Percentiles rank a stretch among this genome's conserved stretches.
phyloP scores from a whole-genome alignment of 2,329 filamentous ascomycete species.

The Scopulariopsis brevicaulis region DNA sequence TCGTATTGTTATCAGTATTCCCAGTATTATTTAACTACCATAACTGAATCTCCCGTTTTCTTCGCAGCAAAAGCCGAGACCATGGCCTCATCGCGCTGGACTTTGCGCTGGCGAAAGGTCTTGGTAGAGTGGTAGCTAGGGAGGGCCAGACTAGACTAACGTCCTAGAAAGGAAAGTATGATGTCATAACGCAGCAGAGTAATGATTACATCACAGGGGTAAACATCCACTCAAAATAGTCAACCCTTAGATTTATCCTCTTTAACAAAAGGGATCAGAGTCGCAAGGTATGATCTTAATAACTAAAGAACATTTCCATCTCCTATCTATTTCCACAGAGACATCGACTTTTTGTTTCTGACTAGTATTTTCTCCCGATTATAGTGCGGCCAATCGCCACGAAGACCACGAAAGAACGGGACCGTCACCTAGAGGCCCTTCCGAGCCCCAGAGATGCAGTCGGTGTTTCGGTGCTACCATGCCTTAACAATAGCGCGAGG shows the following conservation, averaged over 20 bases:
- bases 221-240: not conserved
- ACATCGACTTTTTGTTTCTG: not conserved
- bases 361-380: not conserved
- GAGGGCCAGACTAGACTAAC: too few species aligned
- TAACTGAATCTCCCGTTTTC: too few species aligned
- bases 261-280: not conserved
- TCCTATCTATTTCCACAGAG: not conserved
- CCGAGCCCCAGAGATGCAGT: not conserved
- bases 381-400: not conserved
- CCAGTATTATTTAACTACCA: too few species aligned
- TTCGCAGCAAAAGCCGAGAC: too few species aligned
- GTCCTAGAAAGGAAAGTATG: slow-evolving; percentile 20
- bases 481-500: not conserved
- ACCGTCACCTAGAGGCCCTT: not conserved
- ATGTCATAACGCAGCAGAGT: not conserved
- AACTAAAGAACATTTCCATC: not conserved
- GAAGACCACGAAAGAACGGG: not conserved
- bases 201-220: not conserved
- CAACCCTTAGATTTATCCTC: not conserved
- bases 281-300: not conserved
- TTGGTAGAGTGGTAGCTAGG: too few species aligned
- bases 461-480: not conserved
- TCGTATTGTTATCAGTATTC: too few species aligned
- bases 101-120: too few species aligned
- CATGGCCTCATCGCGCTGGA: too few species aligned